Evolutionary conservation across 345 rosid genomes (phyloP).

Genomic region (Arabidopsis thaliana): DNA sequence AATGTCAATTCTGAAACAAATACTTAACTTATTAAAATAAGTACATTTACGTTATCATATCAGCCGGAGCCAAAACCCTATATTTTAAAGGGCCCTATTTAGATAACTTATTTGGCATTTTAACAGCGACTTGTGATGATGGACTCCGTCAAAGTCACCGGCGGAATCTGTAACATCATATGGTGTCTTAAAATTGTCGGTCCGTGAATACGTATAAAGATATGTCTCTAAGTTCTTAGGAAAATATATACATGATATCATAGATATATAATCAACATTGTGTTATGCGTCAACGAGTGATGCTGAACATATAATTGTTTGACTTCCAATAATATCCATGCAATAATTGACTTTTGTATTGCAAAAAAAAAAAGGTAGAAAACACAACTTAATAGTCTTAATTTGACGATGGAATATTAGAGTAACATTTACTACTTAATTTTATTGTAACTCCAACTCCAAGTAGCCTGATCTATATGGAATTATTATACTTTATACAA

Average conservation of each 20-base stretch:
- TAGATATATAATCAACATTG: conserved; percentile 6
- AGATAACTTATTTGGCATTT: conserved; percentile 20
- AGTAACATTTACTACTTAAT: background rate
- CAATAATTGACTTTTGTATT: conserved; percentile 23
- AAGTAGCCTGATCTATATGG: background rate
- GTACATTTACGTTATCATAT: background rate
- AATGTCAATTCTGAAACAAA: background rate
- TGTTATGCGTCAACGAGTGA: background rate
- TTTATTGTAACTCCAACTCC: background rate
- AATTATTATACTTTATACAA: background rate
- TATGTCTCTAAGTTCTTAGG: background rate
- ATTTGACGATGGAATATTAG: background rate
- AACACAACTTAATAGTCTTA: background rate
- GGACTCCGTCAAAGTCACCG: conserved; percentile 41
- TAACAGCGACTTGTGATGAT: conserved; percentile 23
- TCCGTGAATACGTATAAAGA: background rate
- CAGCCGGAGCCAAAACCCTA: background rate
- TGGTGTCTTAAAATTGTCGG: conserved; percentile 34
- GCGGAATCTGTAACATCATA: conserved; percentile 22
- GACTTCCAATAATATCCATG: conserved; percentile 10
- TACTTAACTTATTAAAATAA: background rate
- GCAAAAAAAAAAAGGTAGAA: too few species aligned
- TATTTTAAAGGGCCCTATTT: background rate
- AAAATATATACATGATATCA: conserved; percentile 4
- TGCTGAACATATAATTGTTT: conserved; percentile 3